Base-by-base conservation (phyloP, 2,329 filamentous ascomycete genomes). In the Bipolaris cookei region DNA sequence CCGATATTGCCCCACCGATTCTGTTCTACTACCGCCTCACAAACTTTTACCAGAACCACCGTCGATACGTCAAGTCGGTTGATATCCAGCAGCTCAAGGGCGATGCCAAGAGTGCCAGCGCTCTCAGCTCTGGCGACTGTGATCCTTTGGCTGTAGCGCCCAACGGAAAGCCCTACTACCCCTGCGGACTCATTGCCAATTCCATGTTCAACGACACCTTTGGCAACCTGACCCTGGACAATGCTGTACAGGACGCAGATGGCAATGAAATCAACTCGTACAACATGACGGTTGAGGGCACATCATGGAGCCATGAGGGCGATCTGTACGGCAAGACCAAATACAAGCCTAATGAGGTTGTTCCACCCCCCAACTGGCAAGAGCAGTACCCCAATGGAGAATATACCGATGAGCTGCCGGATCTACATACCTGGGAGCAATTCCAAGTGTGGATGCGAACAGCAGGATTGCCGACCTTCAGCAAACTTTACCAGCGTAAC, bases 391-490 rank as follows among this genome's bases (percentile, higher is more conserved):
- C 88, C 6, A 74, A 88, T 35, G 86, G 84, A 21, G 64, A 65
- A 59, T 97, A 97, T 72, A 88, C 84, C 3, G 75, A 81, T 0
- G 83, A 84, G 49, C 87, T 91, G 20, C 92, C 92, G 0, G 79
- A 95, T 67, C 76, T 98, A 16, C 83, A 88, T 61, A 79, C 86
- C 0, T 88, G 92, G 79, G 90, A 97, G 76, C 87, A 88, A 41
- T 96, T 99, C 76, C 93, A 97, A 79, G 93, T 98, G 20, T 99
- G 95, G 95, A 99, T 99, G 95, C 88, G 95, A 68, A 96, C 96
- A 1, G 95, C 95, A 21, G 95, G 94, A 56, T 80, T 98, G 68
- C 95, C 95, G 1, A 90, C 89, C 4, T 99, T 99, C 76, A 97
- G 91, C 84, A 99, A 99, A 80, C 82, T 99, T 44, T 91, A 92